These are phyloP conservation scores for Exutisphaerella laricina DNA, from an alignment of 2,329 filamentous ascomycete species.

Conservation along the genomic window DNA sequence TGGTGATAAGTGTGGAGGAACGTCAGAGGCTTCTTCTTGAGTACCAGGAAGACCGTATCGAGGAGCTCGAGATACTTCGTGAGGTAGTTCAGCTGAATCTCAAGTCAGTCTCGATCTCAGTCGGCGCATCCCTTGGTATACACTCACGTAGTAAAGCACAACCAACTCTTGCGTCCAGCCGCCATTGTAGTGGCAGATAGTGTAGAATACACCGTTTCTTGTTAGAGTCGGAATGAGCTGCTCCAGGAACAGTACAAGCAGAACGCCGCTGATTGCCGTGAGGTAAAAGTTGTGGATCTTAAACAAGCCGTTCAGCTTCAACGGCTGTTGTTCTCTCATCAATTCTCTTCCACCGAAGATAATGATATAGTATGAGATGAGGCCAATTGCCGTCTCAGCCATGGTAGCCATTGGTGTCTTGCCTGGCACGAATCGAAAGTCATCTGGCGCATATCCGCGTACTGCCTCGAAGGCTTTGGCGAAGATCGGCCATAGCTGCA, in stretches of 20 bases:
- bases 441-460: conserved; percentile 73
- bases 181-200: conserved; percentile 75
- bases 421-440: conserved; percentile 78
- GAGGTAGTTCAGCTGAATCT: conserved; percentile 81
- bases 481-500: conserved; percentile 92
- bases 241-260: conserved; percentile 83
- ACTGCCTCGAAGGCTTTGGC: conserved; percentile 73
- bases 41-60: conserved; percentile 92
- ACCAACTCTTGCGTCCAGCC: conserved; percentile 94
- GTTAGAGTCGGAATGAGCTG: conserved; percentile 80
- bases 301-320: conserved; percentile 85
- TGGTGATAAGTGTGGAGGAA: conserved; percentile 99
- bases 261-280: conserved; percentile 72
- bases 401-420: conserved; percentile 86
- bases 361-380: conserved; percentile 84
- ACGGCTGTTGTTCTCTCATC: conserved; percentile 80
- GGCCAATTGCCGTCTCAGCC: conserved; percentile 71
- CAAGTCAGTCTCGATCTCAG: too few species aligned
- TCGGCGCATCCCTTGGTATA: too few species aligned
- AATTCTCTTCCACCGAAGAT: conserved; percentile 89
- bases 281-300: conserved; percentile 96
- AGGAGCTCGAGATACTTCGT: conserved; percentile 96
- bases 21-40: conserved; percentile 99
- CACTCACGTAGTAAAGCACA: conserved; percentile 89
- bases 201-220: conserved; percentile 76